Percentiles rank a stretch among this genome's conserved stretches.
These are phyloP conservation scores for Corymbia calophylla DNA, from an alignment of 441 rosid genomes.

Conservation along the genomic window DNA sequence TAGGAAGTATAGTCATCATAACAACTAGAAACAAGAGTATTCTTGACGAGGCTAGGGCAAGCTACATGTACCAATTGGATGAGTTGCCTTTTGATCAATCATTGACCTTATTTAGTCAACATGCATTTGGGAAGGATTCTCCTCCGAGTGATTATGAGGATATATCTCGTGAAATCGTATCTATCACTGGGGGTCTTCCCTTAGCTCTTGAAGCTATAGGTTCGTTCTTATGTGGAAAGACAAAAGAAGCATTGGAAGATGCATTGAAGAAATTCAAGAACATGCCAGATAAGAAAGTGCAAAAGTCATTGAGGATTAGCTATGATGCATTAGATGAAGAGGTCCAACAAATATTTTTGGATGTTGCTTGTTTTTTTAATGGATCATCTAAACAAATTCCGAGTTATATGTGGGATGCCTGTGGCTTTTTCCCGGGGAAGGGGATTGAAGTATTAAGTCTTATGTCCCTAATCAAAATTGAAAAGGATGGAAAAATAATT, in stretches of 20 bases:
- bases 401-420: background rate
- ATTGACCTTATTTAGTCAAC: background rate
- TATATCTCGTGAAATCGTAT: background rate
- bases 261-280: background rate
- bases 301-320: background rate
- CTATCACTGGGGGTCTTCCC: background rate
- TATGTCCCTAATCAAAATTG: background rate
- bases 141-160: background rate
- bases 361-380: background rate
- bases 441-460: background rate
- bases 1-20: background rate
- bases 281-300: background rate
- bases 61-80: background rate
- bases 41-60: background rate
- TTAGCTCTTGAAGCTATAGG: background rate
- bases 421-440: background rate
- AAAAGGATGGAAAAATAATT: background rate
- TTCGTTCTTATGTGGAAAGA: background rate
- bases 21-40: background rate
- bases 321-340: background rate
- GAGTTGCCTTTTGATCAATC: background rate
- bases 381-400: background rate
- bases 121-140: background rate
- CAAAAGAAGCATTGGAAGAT: background rate
- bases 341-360: background rate